A percentile compares a stretch with the other conserved stretches of the same genome.
Evolutionary conservation across 2,329 filamentous ascomycete genomes (phyloP).

Genomic region (Alternaria sp.): DNA sequence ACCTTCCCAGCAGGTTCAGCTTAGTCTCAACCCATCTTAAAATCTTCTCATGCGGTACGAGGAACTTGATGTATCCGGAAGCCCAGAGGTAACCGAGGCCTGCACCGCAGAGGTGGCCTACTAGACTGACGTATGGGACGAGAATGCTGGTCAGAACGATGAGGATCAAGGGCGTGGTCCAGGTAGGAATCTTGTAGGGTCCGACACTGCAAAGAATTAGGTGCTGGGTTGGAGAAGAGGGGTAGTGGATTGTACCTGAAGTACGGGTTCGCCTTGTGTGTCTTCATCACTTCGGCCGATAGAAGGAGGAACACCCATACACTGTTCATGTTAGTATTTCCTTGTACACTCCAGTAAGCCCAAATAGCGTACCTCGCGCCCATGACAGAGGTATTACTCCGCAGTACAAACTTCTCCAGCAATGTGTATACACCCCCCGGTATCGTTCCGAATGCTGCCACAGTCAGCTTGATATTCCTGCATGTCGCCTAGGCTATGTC

Average conservation of each 20-base stretch:
- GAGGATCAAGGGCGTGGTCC: constrained; percentile 84
- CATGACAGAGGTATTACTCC: constrained; percentile 75
- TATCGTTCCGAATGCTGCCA: constrained; percentile 61
- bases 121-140: constrained; percentile 79
- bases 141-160: constrained; percentile 78
- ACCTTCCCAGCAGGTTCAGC: constrained; percentile 79
- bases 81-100: constrained; percentile 86
- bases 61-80: constrained; percentile 85
- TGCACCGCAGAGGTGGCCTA: constrained; percentile 88
- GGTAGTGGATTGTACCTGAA: constrained; percentile 62
- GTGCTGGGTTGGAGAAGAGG: constrained; percentile 40
- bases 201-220: constrained; percentile 56
- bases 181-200: constrained; percentile 82
- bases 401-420: constrained; percentile 76
- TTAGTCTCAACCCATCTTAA: constrained; percentile 89
- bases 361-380: constrained; percentile 74
- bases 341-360: accelerated
- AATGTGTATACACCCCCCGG: constrained; percentile 83
- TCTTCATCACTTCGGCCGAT: constrained; percentile 84
- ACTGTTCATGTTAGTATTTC: constrained; percentile 58
- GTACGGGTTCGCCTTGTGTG: constrained; percentile 80
- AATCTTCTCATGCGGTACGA: constrained; percentile 87
- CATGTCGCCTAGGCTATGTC: constrained; percentile 45
- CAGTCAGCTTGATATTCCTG: constrained; percentile 59
- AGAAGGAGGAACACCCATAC: constrained; percentile 93